Percentiles rank a stretch among this genome's conserved stretches.
Conservation (phyloP, 2,329 filamentous ascomycete species). For the Gaeumannomyces tritici region DNA sequence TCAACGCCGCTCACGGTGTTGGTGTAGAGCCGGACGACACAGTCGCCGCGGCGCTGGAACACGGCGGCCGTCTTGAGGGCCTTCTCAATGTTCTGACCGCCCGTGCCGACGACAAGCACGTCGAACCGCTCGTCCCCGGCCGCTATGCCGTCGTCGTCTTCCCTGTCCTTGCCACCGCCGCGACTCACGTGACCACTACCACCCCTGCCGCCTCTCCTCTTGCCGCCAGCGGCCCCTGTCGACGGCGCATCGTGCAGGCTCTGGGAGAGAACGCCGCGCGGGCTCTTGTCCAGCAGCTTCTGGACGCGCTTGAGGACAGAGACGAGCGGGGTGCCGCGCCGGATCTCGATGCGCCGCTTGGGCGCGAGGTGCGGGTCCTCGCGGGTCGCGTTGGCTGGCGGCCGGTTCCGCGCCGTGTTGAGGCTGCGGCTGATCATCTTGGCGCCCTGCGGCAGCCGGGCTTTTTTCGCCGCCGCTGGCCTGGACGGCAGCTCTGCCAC, state of each 20-base stretch:
- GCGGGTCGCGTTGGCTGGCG: slow-evolving; percentile 9
- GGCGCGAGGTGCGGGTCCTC: slow-evolving; percentile 6
- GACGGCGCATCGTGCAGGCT: slow-evolving; percentile 33
- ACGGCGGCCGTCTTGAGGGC: slow-evolving; percentile 1
- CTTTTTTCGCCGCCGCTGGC: slow-evolving; percentile 18
- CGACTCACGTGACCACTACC: slow-evolving; percentile 44
- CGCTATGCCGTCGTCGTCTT: slow-evolving; percentile 15
- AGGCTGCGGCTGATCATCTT: slow-evolving; percentile 12
- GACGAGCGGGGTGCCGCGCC: slow-evolving; percentile 56
- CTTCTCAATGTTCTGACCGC: slow-evolving; percentile 4
- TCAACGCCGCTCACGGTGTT: slow-evolving; percentile 2
- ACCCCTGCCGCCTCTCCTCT: slow-evolving; percentile 14
- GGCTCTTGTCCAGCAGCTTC: slow-evolving; percentile 48
- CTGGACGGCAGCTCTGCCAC: slow-evolving; percentile 9
- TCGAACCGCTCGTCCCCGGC: slow-evolving; percentile 5
- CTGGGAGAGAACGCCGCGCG: slow-evolving; percentile 34
- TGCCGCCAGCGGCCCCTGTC: slow-evolving; percentile 29
- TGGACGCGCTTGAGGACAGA: slow-evolving; percentile 56
- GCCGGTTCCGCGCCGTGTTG: slow-evolving; percentile 12
- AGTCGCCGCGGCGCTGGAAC: slow-evolving; percentile 4
- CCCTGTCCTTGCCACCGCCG: slow-evolving; percentile 7
- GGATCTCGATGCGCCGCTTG: slow-evolving; percentile 48
- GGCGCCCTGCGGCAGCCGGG: slow-evolving; percentile 14
- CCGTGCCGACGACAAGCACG: slow-evolving; percentile 2
- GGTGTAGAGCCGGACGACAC: slow-evolving; percentile 4